Evolutionary conservation across 1,284 basidiomycete species (phyloP), one percentile per base, ranked within the genome.

Genomic region (Apiotrichum veenhuisii): DNA sequence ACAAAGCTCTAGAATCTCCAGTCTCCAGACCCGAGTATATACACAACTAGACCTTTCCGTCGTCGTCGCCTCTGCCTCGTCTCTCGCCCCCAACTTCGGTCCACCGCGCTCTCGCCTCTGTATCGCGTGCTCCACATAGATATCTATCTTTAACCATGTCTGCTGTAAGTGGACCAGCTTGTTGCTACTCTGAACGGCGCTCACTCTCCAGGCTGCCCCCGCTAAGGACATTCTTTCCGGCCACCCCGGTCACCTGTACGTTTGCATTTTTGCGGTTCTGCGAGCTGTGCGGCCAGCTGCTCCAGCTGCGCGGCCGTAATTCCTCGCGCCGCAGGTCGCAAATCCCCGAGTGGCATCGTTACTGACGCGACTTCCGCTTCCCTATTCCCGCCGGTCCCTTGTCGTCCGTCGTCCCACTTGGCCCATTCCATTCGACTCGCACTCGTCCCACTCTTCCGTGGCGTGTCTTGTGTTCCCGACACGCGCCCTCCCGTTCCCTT

Each of bases 221-320:
- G 23, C 58, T 30, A 66, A 64, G 65, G 74, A 81, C 67, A 87
- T 88, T 3, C 80, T 80, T 8, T 85, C 89, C 11, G 91, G 91
- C 18, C 82, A 87, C 51, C 79, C 91, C 40, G 92, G 92, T 25
- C 91, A 95, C 77, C 83, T 96, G 64, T 78, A 58, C 41, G 72
- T 72, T 17, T 30, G 30, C 7, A 30, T 30, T 12, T n/a, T n/a
- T n/a, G n/a, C n/a, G n/a, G n/a, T n/a, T n/a, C n/a, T n/a, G n/a
- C n/a, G n/a, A n/a, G n/a, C n/a, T n/a, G n/a, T n/a, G n/a, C n/a
- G n/a, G n/a, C n/a, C n/a, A n/a, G n/a, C n/a, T n/a, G n/a, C n/a
- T n/a, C n/a, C n/a, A n/a, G n/a, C n/a, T n/a, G n/a, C n/a, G n/a
- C n/a, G n/a, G n/a, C n/a, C n/a, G n/a, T n/a, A n/a, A n/a, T n/a